Evolutionary conservation across 2,329 filamentous ascomycete species (phyloP).

Genomic region (Penicillium palitans): DNA sequence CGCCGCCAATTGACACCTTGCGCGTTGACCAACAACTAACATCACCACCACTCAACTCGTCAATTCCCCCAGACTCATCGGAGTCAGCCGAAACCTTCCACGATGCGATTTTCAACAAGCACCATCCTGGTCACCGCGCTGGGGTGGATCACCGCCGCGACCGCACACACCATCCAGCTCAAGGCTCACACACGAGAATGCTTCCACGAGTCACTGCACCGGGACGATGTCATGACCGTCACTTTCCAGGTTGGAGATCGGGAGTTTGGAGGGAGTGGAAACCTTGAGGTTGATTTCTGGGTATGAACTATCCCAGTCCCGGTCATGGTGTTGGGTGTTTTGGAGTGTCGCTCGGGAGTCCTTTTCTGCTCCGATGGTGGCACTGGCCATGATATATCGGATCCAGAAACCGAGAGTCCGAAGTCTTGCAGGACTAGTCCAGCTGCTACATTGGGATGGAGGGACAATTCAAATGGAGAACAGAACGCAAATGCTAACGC

Average conservation of each 20-base stretch:
- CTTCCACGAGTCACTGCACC: conserved; percentile 91
- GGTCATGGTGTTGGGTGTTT: not conserved
- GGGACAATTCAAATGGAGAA: not conserved
- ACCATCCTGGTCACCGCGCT: conserved; percentile 54
- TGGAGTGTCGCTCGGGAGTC: not conserved
- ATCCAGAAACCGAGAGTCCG: not conserved
- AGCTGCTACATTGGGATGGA: not conserved
- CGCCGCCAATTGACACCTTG: conserved; percentile 41
- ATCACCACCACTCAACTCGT: conserved; percentile 9
- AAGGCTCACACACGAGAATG: conserved; percentile 92
- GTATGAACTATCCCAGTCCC: conserved; percentile 55
- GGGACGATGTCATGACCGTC: conserved; percentile 96
- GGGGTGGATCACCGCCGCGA: conserved; percentile 58
- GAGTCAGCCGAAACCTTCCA: conserved; percentile 13
- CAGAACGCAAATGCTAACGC: conserved; percentile 13
- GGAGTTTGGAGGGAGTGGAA: conserved; percentile 91
- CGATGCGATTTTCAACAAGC: conserved; percentile 45
- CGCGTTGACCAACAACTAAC: conserved; percentile 25
- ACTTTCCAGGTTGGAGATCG: conserved; percentile 97
- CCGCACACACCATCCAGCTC: conserved; percentile 94
- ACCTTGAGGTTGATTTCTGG: conserved; percentile 97
- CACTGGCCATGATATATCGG: not conserved
- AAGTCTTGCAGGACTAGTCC: no score
- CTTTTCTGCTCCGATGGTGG: not conserved
- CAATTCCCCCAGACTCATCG: conserved; percentile 3